Evolutionary conservation across 2,329 filamentous ascomycete genomes (phyloP).

Genomic region (Basipetospora chlamydospora): DNA sequence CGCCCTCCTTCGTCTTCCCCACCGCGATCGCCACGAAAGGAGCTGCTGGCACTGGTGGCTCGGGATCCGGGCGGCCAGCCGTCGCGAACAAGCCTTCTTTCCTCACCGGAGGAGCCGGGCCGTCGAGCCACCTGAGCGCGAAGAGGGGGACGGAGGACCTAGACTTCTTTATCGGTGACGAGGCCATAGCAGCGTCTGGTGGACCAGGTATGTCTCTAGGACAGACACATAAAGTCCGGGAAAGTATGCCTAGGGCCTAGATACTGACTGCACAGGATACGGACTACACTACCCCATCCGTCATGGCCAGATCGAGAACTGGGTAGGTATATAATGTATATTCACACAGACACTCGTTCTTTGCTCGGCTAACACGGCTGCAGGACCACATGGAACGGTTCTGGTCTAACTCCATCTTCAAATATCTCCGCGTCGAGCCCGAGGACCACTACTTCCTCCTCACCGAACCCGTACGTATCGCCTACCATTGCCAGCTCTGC

Average conservation of each 20-base stretch:
- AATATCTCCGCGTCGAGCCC: conserved; percentile 93
- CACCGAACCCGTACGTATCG: conserved; percentile 69
- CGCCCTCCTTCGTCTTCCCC: conserved; percentile 96
- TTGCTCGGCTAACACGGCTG: no score
- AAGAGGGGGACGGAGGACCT: conserved; percentile 96
- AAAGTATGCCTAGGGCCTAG: conserved; percentile 8
- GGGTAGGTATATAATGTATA: conserved; percentile 59
- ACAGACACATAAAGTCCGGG: neutral
- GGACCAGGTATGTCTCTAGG: conserved; percentile 52
- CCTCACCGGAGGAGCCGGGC: conserved; percentile 77
- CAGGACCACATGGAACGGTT: conserved; percentile 99
- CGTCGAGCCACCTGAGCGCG: conserved; percentile 65
- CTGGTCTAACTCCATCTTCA: conserved; percentile 99
- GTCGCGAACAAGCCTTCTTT: conserved; percentile 94
- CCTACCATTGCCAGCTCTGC: no score
- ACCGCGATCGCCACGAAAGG: conserved; percentile 96
- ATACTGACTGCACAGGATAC: conserved; percentile 47
- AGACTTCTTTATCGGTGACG: conserved; percentile 98
- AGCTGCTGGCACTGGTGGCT: conserved; percentile 53
- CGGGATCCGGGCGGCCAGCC: conserved; percentile 76
- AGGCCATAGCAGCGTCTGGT: conserved; percentile 69
- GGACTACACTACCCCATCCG: conserved; percentile 95
- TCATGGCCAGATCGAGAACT: conserved; percentile 97
- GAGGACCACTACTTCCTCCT: conserved; percentile 98
- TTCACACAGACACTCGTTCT: no score